A percentile compares a stretch with the other conserved stretches of the same genome.
Evolutionary conservation across 139 green algal species (phyloP).

Genomic region (Pleodorina starrii): DNA sequence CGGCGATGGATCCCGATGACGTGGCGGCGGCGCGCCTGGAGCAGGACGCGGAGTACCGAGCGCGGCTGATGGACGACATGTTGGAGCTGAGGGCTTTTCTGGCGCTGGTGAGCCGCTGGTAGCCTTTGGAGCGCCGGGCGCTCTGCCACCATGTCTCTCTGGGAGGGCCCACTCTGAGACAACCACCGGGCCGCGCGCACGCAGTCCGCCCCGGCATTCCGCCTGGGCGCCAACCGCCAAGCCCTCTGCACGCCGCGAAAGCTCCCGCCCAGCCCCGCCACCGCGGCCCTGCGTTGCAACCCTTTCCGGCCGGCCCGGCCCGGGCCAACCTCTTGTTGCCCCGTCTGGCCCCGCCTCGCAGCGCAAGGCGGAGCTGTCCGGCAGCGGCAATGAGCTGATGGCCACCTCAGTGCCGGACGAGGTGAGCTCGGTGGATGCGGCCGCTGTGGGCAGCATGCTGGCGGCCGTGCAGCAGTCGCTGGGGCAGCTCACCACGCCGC

Average conservation of each 20-base stretch:
- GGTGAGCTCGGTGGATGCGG: conserved; percentile 51
- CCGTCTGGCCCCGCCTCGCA: background rate
- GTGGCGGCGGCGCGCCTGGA: conserved; percentile 49
- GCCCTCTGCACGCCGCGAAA: too few species aligned
- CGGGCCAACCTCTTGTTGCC: too few species aligned
- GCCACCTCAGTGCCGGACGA: conserved; percentile 48
- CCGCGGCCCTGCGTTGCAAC: too few species aligned
- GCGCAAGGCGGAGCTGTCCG: conserved; percentile 51
- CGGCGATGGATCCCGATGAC: conserved; percentile 39
- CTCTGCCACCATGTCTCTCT: too few species aligned
- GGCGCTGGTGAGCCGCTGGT: conserved; percentile 45
- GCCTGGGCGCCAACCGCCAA: too few species aligned
- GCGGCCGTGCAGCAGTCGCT: conserved; percentile 42
- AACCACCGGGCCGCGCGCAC: too few species aligned
- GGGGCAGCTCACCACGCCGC: conserved; percentile 52
- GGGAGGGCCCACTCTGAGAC: too few species aligned
- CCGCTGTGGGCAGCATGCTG: conserved; percentile 51
- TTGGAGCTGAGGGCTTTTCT: conserved; percentile 75
- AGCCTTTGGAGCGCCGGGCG: too few species aligned
- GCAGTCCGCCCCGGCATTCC: too few species aligned
- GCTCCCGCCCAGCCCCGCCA: too few species aligned
- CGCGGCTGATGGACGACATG: conserved; percentile 70
- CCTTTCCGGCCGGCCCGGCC: too few species aligned
- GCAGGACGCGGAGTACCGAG: conserved; percentile 55
- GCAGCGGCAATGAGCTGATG: conserved; percentile 52